These are phyloP conservation scores for Pseudozyma thailandica DNA, from an alignment of 1,284 basidiomycete species.

Conservation along the genomic window DNA sequence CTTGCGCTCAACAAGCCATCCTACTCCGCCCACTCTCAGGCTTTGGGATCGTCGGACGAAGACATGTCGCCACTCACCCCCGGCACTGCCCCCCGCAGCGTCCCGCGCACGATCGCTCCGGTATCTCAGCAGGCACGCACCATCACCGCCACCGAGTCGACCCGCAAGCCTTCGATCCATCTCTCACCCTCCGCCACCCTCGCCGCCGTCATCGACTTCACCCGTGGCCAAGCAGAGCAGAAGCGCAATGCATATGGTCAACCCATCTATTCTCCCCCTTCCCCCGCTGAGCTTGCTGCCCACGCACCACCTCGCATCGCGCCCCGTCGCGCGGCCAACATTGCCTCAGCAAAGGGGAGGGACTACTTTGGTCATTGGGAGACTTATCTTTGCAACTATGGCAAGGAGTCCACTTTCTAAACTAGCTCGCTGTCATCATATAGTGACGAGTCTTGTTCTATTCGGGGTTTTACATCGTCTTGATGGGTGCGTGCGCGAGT, in stretches of 20 bases:
- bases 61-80: constrained; percentile 24
- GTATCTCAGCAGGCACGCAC: constrained; percentile 16
- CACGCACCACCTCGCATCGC: constrained; percentile 13
- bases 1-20: neutral
- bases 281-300: neutral
- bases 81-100: neutral
- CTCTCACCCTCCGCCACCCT: constrained; percentile 20
- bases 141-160: constrained; percentile 4
- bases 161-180: neutral
- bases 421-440: neutral
- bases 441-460: too few relatives aligned
- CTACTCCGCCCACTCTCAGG: neutral
- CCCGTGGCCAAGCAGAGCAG: constrained; percentile 13
- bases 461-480: too few relatives aligned
- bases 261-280: constrained; percentile 12
- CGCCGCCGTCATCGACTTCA: constrained; percentile 30
- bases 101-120: too few relatives aligned
- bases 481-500: too few relatives aligned
- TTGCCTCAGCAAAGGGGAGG: neutral
- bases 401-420: constrained; percentile 40
- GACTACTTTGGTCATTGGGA: constrained; percentile 44
- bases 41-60: constrained; percentile 14
- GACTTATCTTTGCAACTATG: constrained; percentile 27
- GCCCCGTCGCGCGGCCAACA: constrained; percentile 1
- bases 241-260: constrained; percentile 18